Conservation (phyloP, 257 asterid species). For the Mentha longifolia region DNA sequence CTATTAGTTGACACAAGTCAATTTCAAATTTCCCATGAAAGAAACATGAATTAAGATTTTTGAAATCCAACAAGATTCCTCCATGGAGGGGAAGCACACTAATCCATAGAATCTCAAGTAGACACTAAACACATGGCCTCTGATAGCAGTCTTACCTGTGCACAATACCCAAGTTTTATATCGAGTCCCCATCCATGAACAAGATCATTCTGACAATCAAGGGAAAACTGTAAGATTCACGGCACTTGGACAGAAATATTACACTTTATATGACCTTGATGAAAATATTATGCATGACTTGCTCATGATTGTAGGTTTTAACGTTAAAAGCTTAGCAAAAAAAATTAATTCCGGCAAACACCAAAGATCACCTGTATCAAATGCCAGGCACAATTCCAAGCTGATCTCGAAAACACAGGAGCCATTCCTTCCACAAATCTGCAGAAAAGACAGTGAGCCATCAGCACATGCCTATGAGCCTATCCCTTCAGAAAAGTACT, state of each 20-base stretch:
- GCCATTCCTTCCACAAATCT: constrained; percentile 99
- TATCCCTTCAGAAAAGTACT: neutral
- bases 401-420: constrained; percentile 94
- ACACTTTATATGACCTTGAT: neutral
- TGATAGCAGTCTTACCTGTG: constrained; percentile 61
- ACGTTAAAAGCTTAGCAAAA: neutral
- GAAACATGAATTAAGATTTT: neutral
- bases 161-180: constrained; percentile 97
- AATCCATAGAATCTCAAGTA: neutral
- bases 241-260: neutral
- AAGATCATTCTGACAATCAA: constrained; percentile 83
- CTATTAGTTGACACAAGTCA: neutral
- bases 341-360: constrained; percentile 10
- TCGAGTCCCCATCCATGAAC: constrained; percentile 99
- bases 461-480: constrained; percentile 10
- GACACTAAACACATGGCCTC: neutral
- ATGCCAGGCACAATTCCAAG: constrained; percentile 99
- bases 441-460: constrained; percentile 29
- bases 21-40: neutral
- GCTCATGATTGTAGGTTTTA: constrained; percentile 1
- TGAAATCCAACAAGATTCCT: neutral
- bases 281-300: neutral
- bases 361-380: constrained; percentile 74
- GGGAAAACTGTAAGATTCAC: constrained; percentile 16
- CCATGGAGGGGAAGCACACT: neutral